Evolutionary conservation across 495 filamentous ascomycete species (phyloP), one percentile per base, ranked within the genome.

Genomic region (Entonaema liquescens): DNA sequence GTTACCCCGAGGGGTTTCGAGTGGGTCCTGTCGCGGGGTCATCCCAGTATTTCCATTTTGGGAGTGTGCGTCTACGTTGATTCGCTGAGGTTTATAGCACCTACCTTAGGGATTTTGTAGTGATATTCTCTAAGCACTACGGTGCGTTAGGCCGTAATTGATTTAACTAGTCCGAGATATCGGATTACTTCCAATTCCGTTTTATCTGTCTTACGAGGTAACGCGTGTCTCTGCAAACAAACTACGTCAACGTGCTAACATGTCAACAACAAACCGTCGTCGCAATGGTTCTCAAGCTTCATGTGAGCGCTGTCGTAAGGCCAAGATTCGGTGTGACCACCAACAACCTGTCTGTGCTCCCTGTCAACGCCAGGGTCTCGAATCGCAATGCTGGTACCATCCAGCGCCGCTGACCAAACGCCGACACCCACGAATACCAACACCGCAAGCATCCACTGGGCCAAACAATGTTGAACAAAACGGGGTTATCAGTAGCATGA

Each of bases 91-190:
- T 52, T 15, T 52, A n/a, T n/a, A n/a, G n/a, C n/a, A n/a, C n/a
- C n/a, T n/a, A n/a, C n/a, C n/a, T n/a, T n/a, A n/a, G n/a, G n/a
- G n/a, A n/a, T n/a, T n/a, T n/a, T n/a, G n/a, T n/a, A n/a, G n/a
- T n/a, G n/a, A n/a, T n/a, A n/a, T n/a, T n/a, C n/a, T n/a, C n/a
- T n/a, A n/a, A n/a, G n/a, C n/a, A n/a, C n/a, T n/a, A n/a, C n/a
- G n/a, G n/a, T n/a, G n/a, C n/a, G 82, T 75, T n/a, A 31, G 38
- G 26, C 25, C 57, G 40, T 11, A 60, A 19, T 49, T 60, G 57
- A n/a, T 19, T 31, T 49, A 35, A 60, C 59, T 62, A 62, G 31
- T 53, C 47, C 44, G 59, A 62, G 31, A 17, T 38, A 12, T 17
- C 49, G 49, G 49, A 53, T 8, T 53, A 53, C 49, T 53, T 53